Base-by-base conservation (phyloP, 2,329 filamentous ascomycete species). In the Fusarium drepaniforme region DNA sequence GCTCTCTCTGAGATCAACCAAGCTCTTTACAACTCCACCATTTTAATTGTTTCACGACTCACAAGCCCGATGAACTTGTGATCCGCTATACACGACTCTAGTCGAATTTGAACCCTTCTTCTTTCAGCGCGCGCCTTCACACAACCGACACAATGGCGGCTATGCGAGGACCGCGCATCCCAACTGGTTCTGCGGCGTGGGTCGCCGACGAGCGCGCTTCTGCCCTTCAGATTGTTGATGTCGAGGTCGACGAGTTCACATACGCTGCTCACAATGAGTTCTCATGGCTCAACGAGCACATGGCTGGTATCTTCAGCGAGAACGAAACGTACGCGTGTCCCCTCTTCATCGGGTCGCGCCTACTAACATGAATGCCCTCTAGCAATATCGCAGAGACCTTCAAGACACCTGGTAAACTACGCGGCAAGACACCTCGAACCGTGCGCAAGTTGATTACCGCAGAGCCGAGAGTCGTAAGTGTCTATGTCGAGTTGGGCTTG, bases 281-380 rank as follows among this genome's bases (percentile, higher is more conserved):
- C 80, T 96, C 98, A 82, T 99, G 97, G 97, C 88, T 99, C 78
- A 98, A 99, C 81, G 97, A 98, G 85, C 97, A 99, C 83, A 98
- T 99, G 96, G 91, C 91, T 60, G 95, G 97, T 74, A 94, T 99
- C 80, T 97, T 98, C 82, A 93, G 92, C 79, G 92, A 93, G 78
- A 93, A 95, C 80, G 91, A 96, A 84, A 90, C 95, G 97, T 98
- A 90, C 80, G 81, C 63, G 73, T 73, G 30, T 13, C 62, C 46
- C 46, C 44, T 58, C 44, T 53, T 57, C 23, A 49, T 60, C 44
- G 51, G 25, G 38, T 61, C 49, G 57, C 64, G 63, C 44, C 42
- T 16, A 67, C 73, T 80, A 44, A 76, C 30, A 56, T 35, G 13
- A n/a, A 33, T 60, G 33, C 18, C 49, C 71, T 58, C 23, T 79